Conservation (phyloP, 2,329 filamentous ascomycete genomes). For the Orbilia ellipsospora region DNA sequence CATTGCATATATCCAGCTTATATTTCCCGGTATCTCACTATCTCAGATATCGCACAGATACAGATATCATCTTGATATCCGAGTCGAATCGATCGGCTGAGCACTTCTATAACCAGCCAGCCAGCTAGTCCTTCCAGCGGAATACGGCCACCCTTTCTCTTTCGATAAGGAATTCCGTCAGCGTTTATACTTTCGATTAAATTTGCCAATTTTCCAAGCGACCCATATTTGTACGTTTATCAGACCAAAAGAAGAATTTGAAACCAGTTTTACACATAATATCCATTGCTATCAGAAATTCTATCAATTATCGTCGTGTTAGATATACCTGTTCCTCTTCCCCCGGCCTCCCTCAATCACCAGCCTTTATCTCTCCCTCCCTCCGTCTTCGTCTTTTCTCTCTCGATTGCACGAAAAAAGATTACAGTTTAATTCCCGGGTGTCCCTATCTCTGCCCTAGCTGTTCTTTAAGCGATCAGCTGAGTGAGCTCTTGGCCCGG, state of each 20-base stretch:
- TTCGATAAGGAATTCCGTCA: conserved; percentile 1
- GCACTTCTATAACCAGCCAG: conserved; percentile 25
- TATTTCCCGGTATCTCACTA: conserved; percentile 26
- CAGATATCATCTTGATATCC: conserved; percentile 13
- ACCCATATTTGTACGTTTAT: conserved; percentile 46
- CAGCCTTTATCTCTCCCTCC: conserved; percentile 29
- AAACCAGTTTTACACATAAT: conserved; percentile 48
- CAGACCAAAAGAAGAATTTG: conserved; percentile 35
- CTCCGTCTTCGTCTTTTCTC: not conserved
- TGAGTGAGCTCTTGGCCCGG: conserved; percentile 33
- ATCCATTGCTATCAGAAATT: not conserved
- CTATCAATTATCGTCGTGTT: not conserved
- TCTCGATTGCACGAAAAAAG: no score
- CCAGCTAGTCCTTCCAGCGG: no score
- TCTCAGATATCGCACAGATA: not conserved
- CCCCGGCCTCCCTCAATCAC: conserved; percentile 18
- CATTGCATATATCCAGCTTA: conserved; percentile 30
- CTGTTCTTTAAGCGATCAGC: not conserved
- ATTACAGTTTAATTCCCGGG: conserved; percentile 24
- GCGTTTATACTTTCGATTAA: not conserved
- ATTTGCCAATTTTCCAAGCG: not conserved
- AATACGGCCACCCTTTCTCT: no score
- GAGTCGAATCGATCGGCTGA: conserved; percentile 16
- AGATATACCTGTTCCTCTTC: conserved; percentile 6
- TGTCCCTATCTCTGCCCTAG: conserved; percentile 34